These are phyloP conservation scores for Toxoplasma gondii DNA, from an alignment of 169 alveolate genomes.

Conservation along the genomic window DNA sequence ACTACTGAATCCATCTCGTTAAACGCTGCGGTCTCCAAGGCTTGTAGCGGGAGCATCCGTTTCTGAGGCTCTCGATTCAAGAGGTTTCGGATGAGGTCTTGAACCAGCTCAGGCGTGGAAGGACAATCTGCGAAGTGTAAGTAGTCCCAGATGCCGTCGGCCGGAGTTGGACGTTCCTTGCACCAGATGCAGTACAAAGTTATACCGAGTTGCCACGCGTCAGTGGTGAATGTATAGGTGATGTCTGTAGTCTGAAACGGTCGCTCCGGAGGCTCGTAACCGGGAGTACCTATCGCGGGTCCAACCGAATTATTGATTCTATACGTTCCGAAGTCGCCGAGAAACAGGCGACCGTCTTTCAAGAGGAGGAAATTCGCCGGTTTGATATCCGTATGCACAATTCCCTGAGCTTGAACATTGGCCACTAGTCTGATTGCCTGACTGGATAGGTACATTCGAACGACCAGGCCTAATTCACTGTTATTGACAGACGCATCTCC, in stretches of 20 bases:
- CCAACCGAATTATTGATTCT: not conserved
- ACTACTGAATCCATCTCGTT: not conserved
- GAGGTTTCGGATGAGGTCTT: not conserved
- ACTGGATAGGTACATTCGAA: not conserved
- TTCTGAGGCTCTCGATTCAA: no score
- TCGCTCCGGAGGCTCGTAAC: not conserved
- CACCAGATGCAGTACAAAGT: not conserved
- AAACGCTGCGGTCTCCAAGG: not conserved
- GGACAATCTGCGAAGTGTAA: not conserved
- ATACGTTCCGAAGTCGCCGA: not conserved
- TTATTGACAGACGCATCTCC: not conserved
- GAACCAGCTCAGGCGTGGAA: not conserved
- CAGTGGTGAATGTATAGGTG: not conserved
- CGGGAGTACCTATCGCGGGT: not conserved
- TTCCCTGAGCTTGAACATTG: not conserved
- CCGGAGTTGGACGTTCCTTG: not conserved
- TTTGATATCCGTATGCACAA: not conserved
- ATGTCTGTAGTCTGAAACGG: no score
- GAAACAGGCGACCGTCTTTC: not conserved
- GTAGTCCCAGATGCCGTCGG: not conserved
- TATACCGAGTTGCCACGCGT: conserved; percentile 16
- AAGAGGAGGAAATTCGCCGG: not conserved
- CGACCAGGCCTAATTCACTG: not conserved
- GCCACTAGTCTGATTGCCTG: not conserved
- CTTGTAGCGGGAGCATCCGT: not conserved